Base-by-base conservation (phyloP, 2,329 filamentous ascomycete genomes). In the Epichloe amarillans region DNA sequence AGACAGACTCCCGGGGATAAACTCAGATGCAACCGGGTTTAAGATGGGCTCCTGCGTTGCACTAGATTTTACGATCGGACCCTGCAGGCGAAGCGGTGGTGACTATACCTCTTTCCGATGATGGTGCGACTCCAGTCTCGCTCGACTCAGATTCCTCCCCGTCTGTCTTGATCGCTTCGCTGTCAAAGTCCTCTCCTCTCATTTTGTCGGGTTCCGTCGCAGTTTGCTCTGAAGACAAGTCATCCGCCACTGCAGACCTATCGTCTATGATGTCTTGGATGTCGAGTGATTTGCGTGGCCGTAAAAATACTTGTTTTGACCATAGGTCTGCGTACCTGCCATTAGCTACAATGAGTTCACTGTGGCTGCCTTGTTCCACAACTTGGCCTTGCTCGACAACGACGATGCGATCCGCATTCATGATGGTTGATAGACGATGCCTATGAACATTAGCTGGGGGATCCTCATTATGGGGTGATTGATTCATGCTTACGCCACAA, bases 341-440 rank as follows among this genome's bases (percentile, higher is more conserved):
- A 7, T 74, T 69, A n/a, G 71, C 66, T 11, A 69, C 64, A 46
- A 86, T 70, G 19, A 86, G 66, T 21, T 78, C 72, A 5, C 76
- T 70, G 52, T 86, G 83, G 39, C 65, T 74, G 8, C 83, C 83
- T 56, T 79, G 71, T 60, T 86, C 82, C n/a, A 78, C 70, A 46
- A 86, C 73, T 55, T 74, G 69, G 11, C 83, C 83, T 49, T 79
- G 71, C 42, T 77, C 72, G 43, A 86, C 72, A 10, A 86, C 83
- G 49, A 85, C 73, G 53, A 86, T 84, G 23, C 74, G 71, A 57
- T 86, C 80, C 2, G 82, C 81, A 55, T 82, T 82, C 69, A 83
- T 80, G 50, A 87, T 80, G 0, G 84, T 88, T 0, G 83, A 85
- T 23, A 87, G 68, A 10, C 83, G 76, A 61, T 86, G 83, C 0